phyloP scores from a whole-genome alignment of 2,329 filamentous ascomycete genomes.

The Sclerotinia nivalis region DNA sequence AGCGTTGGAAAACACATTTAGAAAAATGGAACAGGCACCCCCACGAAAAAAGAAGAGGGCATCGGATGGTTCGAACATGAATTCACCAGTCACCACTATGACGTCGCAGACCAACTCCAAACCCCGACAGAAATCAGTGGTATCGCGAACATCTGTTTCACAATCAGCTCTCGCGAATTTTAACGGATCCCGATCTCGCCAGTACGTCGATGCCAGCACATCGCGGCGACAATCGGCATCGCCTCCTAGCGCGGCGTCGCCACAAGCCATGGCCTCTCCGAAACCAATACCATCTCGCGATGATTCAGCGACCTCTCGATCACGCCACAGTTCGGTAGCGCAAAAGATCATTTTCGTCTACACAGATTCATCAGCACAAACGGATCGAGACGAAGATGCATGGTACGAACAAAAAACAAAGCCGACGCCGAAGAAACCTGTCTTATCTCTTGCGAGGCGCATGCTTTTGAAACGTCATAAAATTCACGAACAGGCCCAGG shows the following conservation, averaged over 20 bases:
- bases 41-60: conserved; percentile 62
- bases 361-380: conserved; percentile 38
- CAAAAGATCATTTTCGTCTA: conserved; percentile 33
- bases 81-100: conserved; percentile 25
- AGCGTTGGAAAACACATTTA: conserved; percentile 65
- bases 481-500: conserved; percentile 29
- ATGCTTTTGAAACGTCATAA: conserved; percentile 39
- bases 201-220: conserved; percentile 40
- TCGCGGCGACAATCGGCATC: conserved; percentile 39
- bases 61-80: conserved; percentile 52
- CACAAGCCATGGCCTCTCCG: conserved; percentile 33
- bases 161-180: conserved; percentile 29
- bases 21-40: conserved; percentile 59
- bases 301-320: conserved; percentile 27
- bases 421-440: conserved; percentile 31
- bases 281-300: conserved; percentile 26
- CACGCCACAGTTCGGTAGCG: conserved; percentile 33
- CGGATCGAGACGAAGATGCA: conserved; percentile 38
- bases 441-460: conserved; percentile 38
- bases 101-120: conserved; percentile 37
- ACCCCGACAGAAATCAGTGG: conserved; percentile 38
- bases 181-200: conserved; percentile 32
- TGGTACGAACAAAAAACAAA: conserved; percentile 37
- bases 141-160: conserved; percentile 34
- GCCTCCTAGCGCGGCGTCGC: conserved; percentile 37